Conservation (phyloP, 768 basidiomycete genomes). For the Suillus subalutaceus region DNA sequence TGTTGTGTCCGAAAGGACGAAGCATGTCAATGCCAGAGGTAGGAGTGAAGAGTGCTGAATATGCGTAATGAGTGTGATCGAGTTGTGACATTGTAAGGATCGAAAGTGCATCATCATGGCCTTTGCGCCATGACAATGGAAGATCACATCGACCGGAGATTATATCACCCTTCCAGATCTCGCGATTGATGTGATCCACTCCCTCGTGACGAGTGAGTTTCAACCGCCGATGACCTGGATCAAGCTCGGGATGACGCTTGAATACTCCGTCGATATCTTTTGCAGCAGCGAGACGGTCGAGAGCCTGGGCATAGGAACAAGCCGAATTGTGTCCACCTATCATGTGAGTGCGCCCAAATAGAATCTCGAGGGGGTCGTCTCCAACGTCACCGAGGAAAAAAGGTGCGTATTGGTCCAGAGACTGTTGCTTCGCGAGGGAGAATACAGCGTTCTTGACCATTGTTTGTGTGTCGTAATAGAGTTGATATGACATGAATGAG, state of each 20-base stretch:
- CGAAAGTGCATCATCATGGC: background rate
- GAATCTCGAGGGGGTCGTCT: conserved; percentile 31
- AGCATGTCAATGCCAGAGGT: too few species aligned
- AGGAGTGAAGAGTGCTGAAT: too few species aligned
- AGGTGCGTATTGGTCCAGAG: background rate
- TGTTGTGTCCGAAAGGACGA: too few species aligned
- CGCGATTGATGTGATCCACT: conserved; percentile 13
- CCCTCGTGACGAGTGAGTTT: background rate
- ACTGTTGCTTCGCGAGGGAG: too few species aligned
- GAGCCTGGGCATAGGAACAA: conserved; percentile 9
- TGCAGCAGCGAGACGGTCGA: background rate
- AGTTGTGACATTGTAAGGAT: background rate
- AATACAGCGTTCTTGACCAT: too few species aligned
- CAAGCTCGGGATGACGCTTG: background rate
- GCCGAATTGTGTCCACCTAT: conserved; percentile 7
- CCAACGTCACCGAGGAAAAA: conserved; percentile 30
- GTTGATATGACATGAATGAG: background rate
- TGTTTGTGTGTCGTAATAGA: background rate
- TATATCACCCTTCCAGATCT: conserved; percentile 20
- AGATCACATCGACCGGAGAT: background rate
- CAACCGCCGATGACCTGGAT: background rate
- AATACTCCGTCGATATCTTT: conserved; percentile 18
- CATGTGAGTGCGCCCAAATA: conserved; percentile 18
- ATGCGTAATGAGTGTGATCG: background rate
- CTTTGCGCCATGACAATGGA: background rate